Percentiles rank a stretch among this genome's conserved stretches.
Evolutionary conservation across 2,329 filamentous ascomycete species (phyloP).

Genomic region (Nemania sp.): DNA sequence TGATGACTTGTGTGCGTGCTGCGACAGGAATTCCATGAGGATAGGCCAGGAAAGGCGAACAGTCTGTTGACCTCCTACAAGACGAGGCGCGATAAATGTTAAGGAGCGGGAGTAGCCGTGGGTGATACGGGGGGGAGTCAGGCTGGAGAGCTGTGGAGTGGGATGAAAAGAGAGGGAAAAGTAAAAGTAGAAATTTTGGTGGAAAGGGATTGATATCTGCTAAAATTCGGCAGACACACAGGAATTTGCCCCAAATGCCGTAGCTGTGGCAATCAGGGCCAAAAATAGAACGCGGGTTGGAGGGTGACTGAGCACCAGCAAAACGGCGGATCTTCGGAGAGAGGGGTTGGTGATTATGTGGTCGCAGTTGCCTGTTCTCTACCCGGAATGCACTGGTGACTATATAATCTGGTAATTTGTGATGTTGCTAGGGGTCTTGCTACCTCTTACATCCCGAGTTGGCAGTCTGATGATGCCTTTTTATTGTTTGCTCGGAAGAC

Average conservation of each 20-base stretch:
- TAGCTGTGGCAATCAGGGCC: conserved; percentile 12
- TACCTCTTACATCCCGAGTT: not conserved
- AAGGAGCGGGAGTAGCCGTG: not conserved
- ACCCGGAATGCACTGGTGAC: conserved; percentile 5
- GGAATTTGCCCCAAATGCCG: conserved; percentile 27
- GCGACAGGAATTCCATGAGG: conserved; percentile 40
- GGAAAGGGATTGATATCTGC: conserved; percentile 5
- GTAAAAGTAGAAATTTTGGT: too few relatives aligned
- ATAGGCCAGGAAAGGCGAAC: conserved; percentile 22
- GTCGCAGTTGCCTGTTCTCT: conserved; percentile 1
- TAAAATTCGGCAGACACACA: conserved; percentile 23
- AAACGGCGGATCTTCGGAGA: not conserved
- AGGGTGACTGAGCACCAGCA: not conserved
- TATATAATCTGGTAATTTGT: not conserved
- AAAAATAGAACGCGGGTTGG: conserved; percentile 8
- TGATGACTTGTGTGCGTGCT: conserved; percentile 27
- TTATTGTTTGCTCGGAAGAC: not conserved
- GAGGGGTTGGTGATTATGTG: not conserved
- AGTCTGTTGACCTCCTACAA: not conserved
- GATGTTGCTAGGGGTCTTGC: not conserved
- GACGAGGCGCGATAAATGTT: not conserved
- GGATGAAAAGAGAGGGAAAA: conserved; percentile 1
- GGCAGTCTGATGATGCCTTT: conserved; percentile 12
- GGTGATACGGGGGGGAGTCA: not conserved
- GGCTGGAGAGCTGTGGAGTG: conserved; percentile 10